A percentile compares a stretch with the other conserved stretches of the same genome.
Conservation (phyloP, 2,329 filamentous ascomycete genomes). For the Fusarium keratoplasticum region DNA sequence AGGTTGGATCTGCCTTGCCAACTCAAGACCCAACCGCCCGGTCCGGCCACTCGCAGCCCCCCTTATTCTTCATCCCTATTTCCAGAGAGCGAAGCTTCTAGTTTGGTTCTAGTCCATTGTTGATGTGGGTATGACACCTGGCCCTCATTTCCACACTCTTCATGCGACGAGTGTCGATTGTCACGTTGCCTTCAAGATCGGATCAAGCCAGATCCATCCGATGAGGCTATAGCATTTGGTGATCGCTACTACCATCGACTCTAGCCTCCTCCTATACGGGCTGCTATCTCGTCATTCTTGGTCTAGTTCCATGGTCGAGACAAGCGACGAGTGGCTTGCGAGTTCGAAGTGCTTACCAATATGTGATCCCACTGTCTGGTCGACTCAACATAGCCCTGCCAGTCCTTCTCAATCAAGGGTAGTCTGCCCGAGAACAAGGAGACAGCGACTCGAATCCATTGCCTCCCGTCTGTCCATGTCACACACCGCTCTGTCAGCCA, state of each 20-base stretch:
- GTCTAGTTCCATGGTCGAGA: neutral
- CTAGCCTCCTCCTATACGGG: neutral
- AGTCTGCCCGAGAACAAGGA: neutral
- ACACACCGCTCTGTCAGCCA: neutral
- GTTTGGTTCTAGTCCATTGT: neutral
- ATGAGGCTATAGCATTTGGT: conserved; percentile 1
- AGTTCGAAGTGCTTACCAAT: neutral
- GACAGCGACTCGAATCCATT: neutral
- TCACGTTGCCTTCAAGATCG: neutral
- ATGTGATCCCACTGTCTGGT: neutral
- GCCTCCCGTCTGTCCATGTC: neutral
- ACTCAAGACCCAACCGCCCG: neutral
- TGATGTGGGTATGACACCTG: neutral
- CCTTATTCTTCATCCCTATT: neutral
- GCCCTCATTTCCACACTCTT: conserved; percentile 6
- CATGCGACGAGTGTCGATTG: neutral
- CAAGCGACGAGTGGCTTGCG: neutral
- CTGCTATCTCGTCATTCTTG: neutral
- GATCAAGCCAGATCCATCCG: neutral
- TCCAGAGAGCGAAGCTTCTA: neutral
- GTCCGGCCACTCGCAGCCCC: neutral
- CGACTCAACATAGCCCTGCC: neutral
- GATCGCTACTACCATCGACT: neutral
- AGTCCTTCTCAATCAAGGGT: neutral
- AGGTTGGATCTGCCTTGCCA: neutral